Evolutionary conservation across 2,329 filamentous ascomycete species (phyloP).

Genomic region (Ophiostoma australiae): DNA sequence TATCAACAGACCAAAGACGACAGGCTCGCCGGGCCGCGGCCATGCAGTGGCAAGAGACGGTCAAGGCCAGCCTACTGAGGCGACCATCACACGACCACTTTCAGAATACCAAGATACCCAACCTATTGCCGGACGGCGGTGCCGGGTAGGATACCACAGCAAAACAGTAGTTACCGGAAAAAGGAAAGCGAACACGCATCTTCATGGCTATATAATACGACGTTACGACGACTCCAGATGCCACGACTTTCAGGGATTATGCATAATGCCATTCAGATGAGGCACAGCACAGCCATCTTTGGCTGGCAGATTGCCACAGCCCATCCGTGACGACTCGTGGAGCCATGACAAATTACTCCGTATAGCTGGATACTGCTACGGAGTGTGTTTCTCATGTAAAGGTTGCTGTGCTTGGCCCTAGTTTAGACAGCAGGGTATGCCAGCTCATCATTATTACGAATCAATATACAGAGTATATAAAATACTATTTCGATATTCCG

Average conservation of each 20-base stretch:
- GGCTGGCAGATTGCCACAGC: neutral
- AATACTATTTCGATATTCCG: neutral
- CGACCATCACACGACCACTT: neutral
- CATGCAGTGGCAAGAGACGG: neutral
- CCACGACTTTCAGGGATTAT: neutral
- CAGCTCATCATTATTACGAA: neutral
- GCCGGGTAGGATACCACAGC: neutral
- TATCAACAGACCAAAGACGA: neutral
- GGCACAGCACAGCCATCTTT: neutral
- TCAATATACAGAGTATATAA: too few relatives aligned
- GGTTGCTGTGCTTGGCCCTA: neutral
- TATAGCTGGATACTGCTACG: neutral
- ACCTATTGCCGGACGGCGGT: neutral
- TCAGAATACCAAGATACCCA: neutral
- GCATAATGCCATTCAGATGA: slow-evolving; percentile 3
- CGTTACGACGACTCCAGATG: neutral
- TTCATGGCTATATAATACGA: neutral
- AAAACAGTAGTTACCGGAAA: neutral
- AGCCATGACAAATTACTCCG: neutral
- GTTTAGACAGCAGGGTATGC: neutral
- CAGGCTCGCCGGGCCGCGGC: neutral
- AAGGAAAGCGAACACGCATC: neutral
- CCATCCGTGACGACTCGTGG: neutral
- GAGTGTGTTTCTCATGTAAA: neutral
- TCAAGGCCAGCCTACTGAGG: neutral